Base-by-base conservation (phyloP, 2,329 filamentous ascomycete genomes). In the Sclerotinia nivalis region DNA sequence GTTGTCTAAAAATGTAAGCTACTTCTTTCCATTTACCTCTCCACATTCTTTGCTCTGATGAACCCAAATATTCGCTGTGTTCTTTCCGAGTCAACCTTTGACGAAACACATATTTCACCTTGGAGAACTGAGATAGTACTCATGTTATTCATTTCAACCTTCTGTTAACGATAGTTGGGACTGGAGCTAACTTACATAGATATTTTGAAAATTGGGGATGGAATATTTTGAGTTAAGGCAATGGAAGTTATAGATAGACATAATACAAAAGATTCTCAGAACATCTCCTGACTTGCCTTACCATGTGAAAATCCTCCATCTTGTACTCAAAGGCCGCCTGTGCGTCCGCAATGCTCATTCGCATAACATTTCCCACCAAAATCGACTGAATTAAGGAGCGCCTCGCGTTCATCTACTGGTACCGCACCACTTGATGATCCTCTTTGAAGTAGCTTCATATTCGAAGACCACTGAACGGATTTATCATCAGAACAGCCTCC, bases 31-130 rank as follows among this genome's bases (percentile, higher is more conserved):
- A 28, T 64, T 20, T 59, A 13, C 43, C 12, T n/a, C 25, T 37
- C 49, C 40, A 37, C 22, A n/a, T 20, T 52, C 7, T 69, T 68
- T 75, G 68, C 74, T 76, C 74, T 79, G 78, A 80, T 79, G 78
- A 80, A 77, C 72, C 69, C 73, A 75, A 75, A 76, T 75, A 76
- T 78, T 77, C 71, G 77, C 77, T 79, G 76, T 78, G 73, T 79
- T 78, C 73, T 77, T 77, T 75, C 77, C 69, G 75, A 79, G 74
- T 74, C 65, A 73, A 74, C 72, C 76, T 70, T 78, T 79, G 78
- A 78, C 73, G 75, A 79, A 78, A 77, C 69, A 75, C 72, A 73
- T 74, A 77, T 77, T 78, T 79, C 78, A 80, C 76, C 76, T 80
- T 80, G 79, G 79, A 80, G 78, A 80, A 79, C 79, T 79, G 78